A percentile compares a stretch with the other conserved stretches of the same genome.
phyloP scores from a whole-genome alignment of 2,329 filamentous ascomycete species.

The Aspergillus tubingensis region DNA sequence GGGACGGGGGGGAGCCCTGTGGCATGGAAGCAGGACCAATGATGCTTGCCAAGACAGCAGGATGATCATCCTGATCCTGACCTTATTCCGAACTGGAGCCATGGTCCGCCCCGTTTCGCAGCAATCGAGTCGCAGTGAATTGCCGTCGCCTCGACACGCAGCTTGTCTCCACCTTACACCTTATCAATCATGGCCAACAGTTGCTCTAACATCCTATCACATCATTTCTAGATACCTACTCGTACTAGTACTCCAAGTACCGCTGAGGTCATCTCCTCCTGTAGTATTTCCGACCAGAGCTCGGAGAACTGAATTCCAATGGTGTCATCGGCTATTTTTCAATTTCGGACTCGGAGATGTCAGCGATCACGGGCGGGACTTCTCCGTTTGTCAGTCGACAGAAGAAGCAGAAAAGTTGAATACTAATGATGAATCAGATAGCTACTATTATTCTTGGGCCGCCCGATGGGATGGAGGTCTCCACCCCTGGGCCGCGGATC shows the following conservation, averaged over 20 bases:
- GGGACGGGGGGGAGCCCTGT: conserved; percentile 5
- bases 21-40: conserved; percentile 12
- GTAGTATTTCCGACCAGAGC: neutral
- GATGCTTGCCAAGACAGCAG: conserved; percentile 19
- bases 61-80: conserved; percentile 12
- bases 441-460: neutral
- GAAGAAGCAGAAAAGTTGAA: no score
- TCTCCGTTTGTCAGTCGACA: no score
- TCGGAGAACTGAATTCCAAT: neutral
- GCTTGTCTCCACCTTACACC: neutral
- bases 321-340: neutral
- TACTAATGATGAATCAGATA: neutral
- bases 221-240: no score
- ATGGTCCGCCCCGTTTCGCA: conserved; percentile 4
- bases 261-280: neutral
- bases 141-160: neutral
- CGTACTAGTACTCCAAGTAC: neutral
- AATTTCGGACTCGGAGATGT: neutral
- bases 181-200: conserved; percentile 7
- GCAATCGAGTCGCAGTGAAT: neutral
- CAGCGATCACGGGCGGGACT: neutral
- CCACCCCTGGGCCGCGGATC: neutral
- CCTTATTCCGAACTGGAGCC: conserved; percentile 3
- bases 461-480: neutral
- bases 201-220: neutral